A percentile compares a stretch with the other conserved stretches of the same genome.
Evolutionary conservation across 768 basidiomycete species (phyloP).

Genomic region (Pulveroboletus sp.): DNA sequence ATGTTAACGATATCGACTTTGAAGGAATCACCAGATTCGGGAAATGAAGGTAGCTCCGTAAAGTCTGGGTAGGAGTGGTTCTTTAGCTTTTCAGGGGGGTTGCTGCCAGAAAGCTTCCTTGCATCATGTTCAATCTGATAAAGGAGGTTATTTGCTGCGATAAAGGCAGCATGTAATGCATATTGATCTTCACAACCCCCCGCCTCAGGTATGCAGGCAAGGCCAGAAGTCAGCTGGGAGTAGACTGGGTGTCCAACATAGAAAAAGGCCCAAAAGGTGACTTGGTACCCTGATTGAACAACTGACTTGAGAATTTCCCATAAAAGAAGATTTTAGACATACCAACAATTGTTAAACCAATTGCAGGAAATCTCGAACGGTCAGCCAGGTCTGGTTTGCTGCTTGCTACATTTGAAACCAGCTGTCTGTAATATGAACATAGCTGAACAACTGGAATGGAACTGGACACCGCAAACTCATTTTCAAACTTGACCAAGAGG

Average conservation of each 20-base stretch:
- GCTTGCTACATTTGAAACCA: too few relatives aligned
- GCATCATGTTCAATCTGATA: not conserved
- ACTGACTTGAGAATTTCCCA: not conserved
- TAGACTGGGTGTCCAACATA: too few relatives aligned
- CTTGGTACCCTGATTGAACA: not conserved
- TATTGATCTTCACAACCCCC: not conserved
- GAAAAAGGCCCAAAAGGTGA: not conserved
- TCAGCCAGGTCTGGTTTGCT: not conserved
- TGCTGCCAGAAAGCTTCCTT: not conserved
- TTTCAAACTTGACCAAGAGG: not conserved
- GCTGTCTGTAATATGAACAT: too few relatives aligned
- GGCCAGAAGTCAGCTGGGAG: not conserved
- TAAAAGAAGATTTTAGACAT: not conserved
- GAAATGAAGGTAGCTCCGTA: not conserved
- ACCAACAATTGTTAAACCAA: not conserved
- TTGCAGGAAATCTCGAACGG: not conserved
- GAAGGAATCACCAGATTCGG: not conserved
- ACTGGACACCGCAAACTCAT: not conserved
- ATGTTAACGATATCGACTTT: too few relatives aligned
- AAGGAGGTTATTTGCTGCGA: not conserved
- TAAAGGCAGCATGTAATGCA: not conserved
- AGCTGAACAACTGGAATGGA: not conserved
- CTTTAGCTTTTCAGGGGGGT: not conserved
- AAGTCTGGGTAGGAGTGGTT: not conserved
- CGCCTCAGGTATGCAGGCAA: not conserved